Evolutionary conservation across 2,329 filamentous ascomycete species (phyloP).

Genomic region (Sarocladium brachiariae): DNA sequence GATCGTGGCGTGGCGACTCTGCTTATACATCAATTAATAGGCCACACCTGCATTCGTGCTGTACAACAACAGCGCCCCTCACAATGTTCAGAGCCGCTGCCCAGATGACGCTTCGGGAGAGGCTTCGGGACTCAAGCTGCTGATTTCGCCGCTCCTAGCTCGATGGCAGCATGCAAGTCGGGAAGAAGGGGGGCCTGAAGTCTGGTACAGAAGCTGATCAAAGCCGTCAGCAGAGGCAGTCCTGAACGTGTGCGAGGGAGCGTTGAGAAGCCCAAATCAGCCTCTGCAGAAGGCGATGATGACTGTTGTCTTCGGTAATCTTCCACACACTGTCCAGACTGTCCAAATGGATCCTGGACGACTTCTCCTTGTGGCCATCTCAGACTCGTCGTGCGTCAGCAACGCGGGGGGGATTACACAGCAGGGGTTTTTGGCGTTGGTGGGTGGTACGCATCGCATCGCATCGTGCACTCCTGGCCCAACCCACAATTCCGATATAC

Average conservation of each 20-base stretch:
- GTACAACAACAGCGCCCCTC: neutral
- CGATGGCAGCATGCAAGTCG: neutral
- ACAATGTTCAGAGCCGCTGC: neutral
- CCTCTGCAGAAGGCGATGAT: neutral
- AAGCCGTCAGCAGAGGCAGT: slow-evolving; percentile 3
- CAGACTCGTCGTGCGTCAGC: slow-evolving; percentile 9
- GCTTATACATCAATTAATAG: slow-evolving; percentile 5
- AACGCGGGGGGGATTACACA: slow-evolving; percentile 1
- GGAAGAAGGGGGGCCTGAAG: neutral
- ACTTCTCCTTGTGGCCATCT: slow-evolving; percentile 4
- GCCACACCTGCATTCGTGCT: neutral
- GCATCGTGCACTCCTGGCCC: slow-evolving; percentile 3
- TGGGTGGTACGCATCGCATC: slow-evolving; percentile 9
- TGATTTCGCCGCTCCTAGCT: neutral
- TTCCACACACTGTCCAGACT: slow-evolving; percentile 2
- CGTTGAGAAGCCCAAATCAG: neutral
- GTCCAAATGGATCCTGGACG: neutral
- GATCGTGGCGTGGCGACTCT: slow-evolving; percentile 4
- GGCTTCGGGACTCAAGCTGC: neutral
- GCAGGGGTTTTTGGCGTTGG: neutral
- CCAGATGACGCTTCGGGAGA: slow-evolving; percentile 8
- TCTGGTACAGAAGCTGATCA: slow-evolving; percentile 10
- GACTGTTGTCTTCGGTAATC: slow-evolving; percentile 7
- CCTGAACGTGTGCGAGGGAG: neutral
- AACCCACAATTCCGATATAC: slow-evolving; percentile 8